These are phyloP conservation scores for Tetrapisispora namnaoensis DNA, from an alignment of 805 yeast genomes.

Conservation along the genomic window DNA sequence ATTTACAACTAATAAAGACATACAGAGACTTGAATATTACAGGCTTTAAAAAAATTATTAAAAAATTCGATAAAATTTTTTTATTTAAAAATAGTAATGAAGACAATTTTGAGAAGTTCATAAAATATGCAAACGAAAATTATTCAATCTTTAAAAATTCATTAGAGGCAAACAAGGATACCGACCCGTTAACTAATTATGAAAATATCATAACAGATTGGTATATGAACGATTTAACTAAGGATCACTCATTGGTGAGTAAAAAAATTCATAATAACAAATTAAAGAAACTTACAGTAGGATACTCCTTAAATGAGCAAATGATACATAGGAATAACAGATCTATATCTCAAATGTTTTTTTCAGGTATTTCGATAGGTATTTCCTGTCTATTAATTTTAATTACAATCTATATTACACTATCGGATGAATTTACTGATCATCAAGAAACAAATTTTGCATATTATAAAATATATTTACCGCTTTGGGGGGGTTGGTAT, in stretches of 20 bases:
- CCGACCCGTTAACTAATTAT: slow-evolving; percentile 26
- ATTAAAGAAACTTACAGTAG: slow-evolving; percentile 22
- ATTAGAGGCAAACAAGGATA: slow-evolving; percentile 11
- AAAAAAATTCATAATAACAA: slow-evolving; percentile 20
- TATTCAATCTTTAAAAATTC: slow-evolving; percentile 23
- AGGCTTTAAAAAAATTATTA: slow-evolving; percentile 80
- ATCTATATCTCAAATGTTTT: slow-evolving; percentile 37
- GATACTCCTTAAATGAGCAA: slow-evolving; percentile 25
- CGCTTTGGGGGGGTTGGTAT: slow-evolving; percentile 90
- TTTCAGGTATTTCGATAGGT: slow-evolving; percentile 63
- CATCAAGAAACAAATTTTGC: slow-evolving; percentile 13
- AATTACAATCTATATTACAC: slow-evolving; percentile 37
- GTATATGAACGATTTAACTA: slow-evolving; percentile 29
- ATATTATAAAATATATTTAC: slow-evolving; percentile 47
- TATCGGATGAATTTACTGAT: slow-evolving; percentile 26
- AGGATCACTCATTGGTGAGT: slow-evolving; percentile 14
- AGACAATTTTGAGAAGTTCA: slow-evolving; percentile 18
- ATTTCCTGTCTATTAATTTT: slow-evolving; percentile 57
- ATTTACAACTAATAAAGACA: slow-evolving; percentile 25
- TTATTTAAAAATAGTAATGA: slow-evolving; percentile 8
- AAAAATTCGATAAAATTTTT: slow-evolving; percentile 70
- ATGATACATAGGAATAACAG: slow-evolving; percentile 29
- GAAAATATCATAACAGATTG: slow-evolving; percentile 30
- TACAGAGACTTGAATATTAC: slow-evolving; percentile 73
- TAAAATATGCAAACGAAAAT: slow-evolving; percentile 19